phyloP scores from a whole-genome alignment of 1,284 basidiomycete species.

The Veloboletus limbatus region DNA sequence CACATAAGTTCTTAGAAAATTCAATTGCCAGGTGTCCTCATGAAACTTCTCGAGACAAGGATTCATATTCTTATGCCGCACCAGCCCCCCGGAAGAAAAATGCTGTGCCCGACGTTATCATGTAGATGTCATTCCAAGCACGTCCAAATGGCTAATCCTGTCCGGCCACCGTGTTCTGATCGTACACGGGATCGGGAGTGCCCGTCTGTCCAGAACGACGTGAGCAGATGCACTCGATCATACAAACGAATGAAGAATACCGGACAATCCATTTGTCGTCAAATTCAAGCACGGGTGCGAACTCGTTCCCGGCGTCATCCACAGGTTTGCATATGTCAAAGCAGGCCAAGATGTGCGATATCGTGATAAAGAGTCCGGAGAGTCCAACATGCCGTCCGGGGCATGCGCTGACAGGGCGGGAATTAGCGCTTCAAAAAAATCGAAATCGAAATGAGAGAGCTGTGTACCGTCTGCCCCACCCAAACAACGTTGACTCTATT shows the following conservation, averaged over 20 bases:
- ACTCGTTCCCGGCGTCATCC: not conserved
- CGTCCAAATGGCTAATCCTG: no score
- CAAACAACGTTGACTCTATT: not conserved
- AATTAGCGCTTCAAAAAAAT: not conserved
- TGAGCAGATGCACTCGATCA: not conserved
- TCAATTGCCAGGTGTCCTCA: no score
- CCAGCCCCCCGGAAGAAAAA: no score
- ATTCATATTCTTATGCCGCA: no score
- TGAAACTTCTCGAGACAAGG: no score
- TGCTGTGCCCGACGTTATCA: no score
- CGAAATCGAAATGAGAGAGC: no score
- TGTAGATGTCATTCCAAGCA: no score
- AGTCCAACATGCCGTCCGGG: constrained; percentile 1
- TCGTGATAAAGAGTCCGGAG: not conserved
- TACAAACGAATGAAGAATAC: not conserved
- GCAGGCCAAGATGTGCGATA: constrained; percentile 1
- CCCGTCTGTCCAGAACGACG: not conserved
- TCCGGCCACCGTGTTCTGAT: not conserved
- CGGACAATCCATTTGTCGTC: not conserved
- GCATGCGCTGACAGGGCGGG: not conserved
- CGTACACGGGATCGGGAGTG: not conserved
- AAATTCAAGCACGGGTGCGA: not conserved
- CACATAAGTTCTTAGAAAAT: no score
- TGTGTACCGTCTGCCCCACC: constrained; percentile 1
- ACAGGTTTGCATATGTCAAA: constrained; percentile 1